phyloP scores from a whole-genome alignment of 2,329 filamentous ascomycete genomes.

The Trichoderma cornu-damae region DNA sequence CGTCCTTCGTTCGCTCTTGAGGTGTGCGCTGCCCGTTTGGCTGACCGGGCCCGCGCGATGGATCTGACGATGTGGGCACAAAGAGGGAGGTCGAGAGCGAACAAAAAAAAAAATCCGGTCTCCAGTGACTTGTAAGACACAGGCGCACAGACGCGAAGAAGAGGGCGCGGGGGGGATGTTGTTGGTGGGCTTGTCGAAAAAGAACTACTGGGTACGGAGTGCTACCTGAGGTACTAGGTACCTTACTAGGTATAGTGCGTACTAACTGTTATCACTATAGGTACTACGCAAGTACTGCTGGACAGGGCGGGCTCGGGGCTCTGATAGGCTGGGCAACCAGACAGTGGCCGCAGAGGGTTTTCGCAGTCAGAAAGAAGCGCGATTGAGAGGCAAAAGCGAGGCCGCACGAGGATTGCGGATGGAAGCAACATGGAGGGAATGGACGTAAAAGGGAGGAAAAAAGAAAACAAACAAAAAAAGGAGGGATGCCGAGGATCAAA shows the following conservation, averaged over 20 bases:
- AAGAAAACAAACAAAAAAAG: neutral
- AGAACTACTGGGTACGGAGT: too few relatives aligned
- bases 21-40: conserved; percentile 17
- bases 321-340: conserved; percentile 15
- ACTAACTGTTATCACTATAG: too few relatives aligned
- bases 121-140: conserved; percentile 14
- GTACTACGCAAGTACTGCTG: too few relatives aligned
- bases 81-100: conserved; percentile 15
- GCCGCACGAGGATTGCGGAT: neutral
- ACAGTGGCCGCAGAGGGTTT: neutral
- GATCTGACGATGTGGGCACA: conserved; percentile 20
- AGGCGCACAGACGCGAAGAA: conserved; percentile 18
- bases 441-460: neutral
- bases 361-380: neutral
- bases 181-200: conserved; percentile 5
- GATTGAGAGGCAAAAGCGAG: too few relatives aligned
- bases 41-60: conserved; percentile 12
- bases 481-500: too few relatives aligned
- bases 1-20: conserved; percentile 1
- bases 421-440: neutral
- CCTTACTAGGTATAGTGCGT: too few relatives aligned
- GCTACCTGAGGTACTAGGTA: too few relatives aligned
- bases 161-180: conserved; percentile 8
- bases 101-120: conserved; percentile 11
- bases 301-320: neutral